phyloP scores from a whole-genome alignment of 176 grass and related monocot species.

The Carex scoparia region DNA sequence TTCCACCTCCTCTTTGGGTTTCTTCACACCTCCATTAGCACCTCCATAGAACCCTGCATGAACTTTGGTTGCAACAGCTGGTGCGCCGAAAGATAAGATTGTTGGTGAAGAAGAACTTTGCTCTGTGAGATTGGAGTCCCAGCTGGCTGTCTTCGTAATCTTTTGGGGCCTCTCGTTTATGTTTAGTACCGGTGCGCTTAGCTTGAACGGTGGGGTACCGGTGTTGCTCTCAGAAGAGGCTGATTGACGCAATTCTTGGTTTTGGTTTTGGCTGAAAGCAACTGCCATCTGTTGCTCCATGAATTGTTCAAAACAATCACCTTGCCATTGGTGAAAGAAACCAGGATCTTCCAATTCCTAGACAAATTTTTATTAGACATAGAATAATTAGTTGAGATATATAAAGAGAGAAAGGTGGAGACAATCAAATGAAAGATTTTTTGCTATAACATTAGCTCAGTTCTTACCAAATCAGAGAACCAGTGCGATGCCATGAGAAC shows the following conservation, averaged over 20 bases:
- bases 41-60: slow-evolving; percentile 30
- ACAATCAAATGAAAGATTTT: background rate
- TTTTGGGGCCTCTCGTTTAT: slow-evolving; percentile 39
- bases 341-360: slow-evolving; percentile 75
- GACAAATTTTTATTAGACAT: background rate
- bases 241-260: slow-evolving; percentile 37
- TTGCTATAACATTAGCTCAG: background rate
- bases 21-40: slow-evolving; percentile 26
- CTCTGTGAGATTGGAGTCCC: slow-evolving; percentile 91
- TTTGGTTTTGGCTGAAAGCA: slow-evolving; percentile 48
- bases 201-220: background rate
- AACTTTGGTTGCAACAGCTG: slow-evolving; percentile 8
- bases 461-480: slow-evolving; percentile 75
- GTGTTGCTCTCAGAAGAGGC: slow-evolving; percentile 36
- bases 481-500: slow-evolving; percentile 59
- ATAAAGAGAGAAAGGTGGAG: background rate
- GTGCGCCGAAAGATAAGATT: slow-evolving; percentile 70
- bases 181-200: background rate
- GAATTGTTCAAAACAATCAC: slow-evolving; percentile 56
- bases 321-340: slow-evolving; percentile 89
- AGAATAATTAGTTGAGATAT: background rate
- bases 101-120: slow-evolving; percentile 82
- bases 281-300: slow-evolving; percentile 70
- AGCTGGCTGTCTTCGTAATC: slow-evolving; percentile 53
- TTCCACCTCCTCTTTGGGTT: slow-evolving; percentile 54